phyloP scores from a whole-genome alignment of 352 stramenopile species.

The Globisporangium alternatum region DNA sequence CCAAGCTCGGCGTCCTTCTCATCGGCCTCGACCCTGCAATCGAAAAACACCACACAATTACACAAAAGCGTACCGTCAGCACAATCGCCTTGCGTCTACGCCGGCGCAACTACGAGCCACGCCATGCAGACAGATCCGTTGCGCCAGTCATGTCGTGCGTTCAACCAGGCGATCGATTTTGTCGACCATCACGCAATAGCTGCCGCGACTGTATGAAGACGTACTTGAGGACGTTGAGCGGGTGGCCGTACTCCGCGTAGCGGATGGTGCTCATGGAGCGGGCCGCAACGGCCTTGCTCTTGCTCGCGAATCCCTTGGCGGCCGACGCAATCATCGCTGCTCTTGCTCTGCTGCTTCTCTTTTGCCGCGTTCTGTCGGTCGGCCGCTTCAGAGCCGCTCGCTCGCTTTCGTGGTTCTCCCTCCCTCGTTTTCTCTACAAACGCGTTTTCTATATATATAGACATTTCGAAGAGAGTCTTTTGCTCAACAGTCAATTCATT shows the following conservation, averaged over 20 bases:
- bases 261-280: slow-evolving; percentile 74
- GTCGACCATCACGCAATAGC: background rate
- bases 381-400: background rate
- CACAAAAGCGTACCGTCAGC: background rate
- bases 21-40: slow-evolving; percentile 54
- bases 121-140: too few relatives aligned
- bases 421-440: background rate
- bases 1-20: slow-evolving; percentile 50
- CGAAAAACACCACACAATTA: background rate
- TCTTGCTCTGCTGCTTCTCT: background rate
- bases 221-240: slow-evolving; percentile 61
- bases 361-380: background rate
- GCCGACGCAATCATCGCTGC: slow-evolving; percentile 53
- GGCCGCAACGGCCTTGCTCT: slow-evolving; percentile 26
- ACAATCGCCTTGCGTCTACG: too few relatives aligned
- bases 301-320: slow-evolving; percentile 47
- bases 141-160: too few relatives aligned
- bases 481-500: background rate
- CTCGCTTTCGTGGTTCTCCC: background rate
- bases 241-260: slow-evolving; percentile 74
- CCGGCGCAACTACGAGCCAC: too few relatives aligned
- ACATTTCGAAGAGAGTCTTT: background rate
- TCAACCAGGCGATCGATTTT: background rate
- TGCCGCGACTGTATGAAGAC: background rate
- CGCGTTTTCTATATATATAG: background rate